Conservation (phyloP, 495 filamentous ascomycete species). For the Penicillium maclennaniae region DNA sequence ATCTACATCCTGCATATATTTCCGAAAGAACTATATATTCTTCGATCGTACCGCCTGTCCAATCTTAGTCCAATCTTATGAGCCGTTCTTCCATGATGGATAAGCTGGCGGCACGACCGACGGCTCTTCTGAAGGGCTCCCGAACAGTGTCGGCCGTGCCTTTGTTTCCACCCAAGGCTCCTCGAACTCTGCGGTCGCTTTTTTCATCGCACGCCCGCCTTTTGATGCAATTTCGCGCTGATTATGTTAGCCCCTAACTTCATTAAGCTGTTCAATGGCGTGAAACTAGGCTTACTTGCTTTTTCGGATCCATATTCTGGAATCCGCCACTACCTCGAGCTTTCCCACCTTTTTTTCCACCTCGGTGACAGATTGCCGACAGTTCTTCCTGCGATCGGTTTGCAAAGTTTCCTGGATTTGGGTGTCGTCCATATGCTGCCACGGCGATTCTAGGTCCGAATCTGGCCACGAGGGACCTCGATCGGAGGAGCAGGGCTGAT, state of each 20-base stretch:
- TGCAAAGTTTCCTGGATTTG: slow-evolving; percentile 61
- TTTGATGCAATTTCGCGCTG: slow-evolving; percentile 48
- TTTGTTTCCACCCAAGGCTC: slow-evolving; percentile 6
- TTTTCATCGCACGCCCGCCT: slow-evolving; percentile 44
- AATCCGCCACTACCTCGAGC: slow-evolving; percentile 24
- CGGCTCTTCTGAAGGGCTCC: slow-evolving; percentile 12
- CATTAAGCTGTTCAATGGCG: not conserved
- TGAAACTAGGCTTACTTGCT: slow-evolving; percentile 38
- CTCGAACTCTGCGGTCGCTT: slow-evolving; percentile 7
- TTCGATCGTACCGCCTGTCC: not conserved
- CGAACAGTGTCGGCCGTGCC: not conserved
- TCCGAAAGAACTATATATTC: not conserved
- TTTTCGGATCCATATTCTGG: slow-evolving; percentile 38
- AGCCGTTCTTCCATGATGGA: slow-evolving; percentile 22
- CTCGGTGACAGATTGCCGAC: slow-evolving; percentile 47
- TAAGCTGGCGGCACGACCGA: slow-evolving; percentile 22
- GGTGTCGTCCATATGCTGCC: slow-evolving; percentile 27
- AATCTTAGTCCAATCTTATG: not conserved
- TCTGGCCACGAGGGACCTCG: slow-evolving; percentile 1
- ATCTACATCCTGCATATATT: not conserved
- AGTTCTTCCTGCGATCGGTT: slow-evolving; percentile 59
- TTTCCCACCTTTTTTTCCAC: slow-evolving; percentile 42
- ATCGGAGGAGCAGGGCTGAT: slow-evolving; percentile 1
- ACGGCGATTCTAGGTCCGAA: slow-evolving; percentile 11
- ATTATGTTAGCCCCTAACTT: not conserved